Percentiles rank a stretch among this genome's conserved stretches.
Conservation (phyloP, 2,329 filamentous ascomycete species). For the Gnomoniopsis sp. region DNA sequence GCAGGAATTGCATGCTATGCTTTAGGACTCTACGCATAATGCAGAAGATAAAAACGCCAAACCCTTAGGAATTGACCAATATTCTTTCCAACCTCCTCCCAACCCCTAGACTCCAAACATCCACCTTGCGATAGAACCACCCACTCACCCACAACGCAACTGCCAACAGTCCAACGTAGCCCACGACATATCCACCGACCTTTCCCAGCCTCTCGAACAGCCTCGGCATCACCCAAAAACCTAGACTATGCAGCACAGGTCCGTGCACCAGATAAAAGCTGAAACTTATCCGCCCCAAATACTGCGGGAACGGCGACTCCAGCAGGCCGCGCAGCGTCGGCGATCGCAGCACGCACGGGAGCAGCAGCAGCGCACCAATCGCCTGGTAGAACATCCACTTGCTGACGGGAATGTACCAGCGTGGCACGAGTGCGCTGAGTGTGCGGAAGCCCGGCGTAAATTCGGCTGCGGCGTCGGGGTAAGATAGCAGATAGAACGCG, state of each 20-base stretch:
- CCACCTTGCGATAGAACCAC: conserved; percentile 34
- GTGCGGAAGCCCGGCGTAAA: conserved; percentile 34
- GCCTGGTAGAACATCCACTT: conserved; percentile 39
- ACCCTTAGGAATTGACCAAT: conserved; percentile 23
- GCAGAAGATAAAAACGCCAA: no score
- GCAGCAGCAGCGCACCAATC: conserved; percentile 33
- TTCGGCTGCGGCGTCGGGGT: conserved; percentile 35
- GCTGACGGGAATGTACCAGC: conserved; percentile 33
- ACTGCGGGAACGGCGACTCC: conserved; percentile 31
- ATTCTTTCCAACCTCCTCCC: conserved; percentile 32
- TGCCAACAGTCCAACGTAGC: conserved; percentile 29
- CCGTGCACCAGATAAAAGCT: conserved; percentile 39
- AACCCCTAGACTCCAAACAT: conserved; percentile 34
- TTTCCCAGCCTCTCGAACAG: conserved; percentile 34
- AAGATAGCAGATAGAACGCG: conserved; percentile 36
- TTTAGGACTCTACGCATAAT: no score
- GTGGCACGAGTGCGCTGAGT: conserved; percentile 31
- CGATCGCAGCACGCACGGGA: conserved; percentile 34
- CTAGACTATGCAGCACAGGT: conserved; percentile 26
- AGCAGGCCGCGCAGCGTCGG: conserved; percentile 26
- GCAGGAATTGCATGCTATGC: no score
- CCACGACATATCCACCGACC: conserved; percentile 27
- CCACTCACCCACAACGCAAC: conserved; percentile 33
- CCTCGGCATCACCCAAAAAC: conserved; percentile 34
- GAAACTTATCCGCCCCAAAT: conserved; percentile 38